phyloP scores from a whole-genome alignment of 1,284 basidiomycete species.

The Trametes pubescens region DNA sequence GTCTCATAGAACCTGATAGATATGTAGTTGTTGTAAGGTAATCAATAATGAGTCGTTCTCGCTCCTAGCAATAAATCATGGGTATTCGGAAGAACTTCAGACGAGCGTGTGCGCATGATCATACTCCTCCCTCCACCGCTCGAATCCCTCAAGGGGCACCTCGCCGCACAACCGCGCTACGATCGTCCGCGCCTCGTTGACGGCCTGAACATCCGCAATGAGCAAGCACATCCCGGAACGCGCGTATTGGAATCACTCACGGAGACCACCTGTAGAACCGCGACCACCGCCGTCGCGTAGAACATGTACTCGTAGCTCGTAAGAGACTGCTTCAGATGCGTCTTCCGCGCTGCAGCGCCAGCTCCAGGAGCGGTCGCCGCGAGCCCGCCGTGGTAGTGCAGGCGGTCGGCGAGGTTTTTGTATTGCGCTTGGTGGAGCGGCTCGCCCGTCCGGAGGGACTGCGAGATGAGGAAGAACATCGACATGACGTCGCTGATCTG shows the following conservation, averaged over 20 bases:
- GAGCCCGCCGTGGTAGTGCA: constrained; percentile 51
- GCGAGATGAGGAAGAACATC: constrained; percentile 53
- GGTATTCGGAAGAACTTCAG: not conserved
- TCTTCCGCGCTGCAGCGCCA: constrained; percentile 30
- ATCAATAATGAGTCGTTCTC: not conserved
- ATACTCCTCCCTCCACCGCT: constrained; percentile 47
- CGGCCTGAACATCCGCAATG: constrained; percentile 39
- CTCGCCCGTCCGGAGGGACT: constrained; percentile 55
- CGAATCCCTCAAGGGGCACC: constrained; percentile 54
- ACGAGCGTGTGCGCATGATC: constrained; percentile 34
- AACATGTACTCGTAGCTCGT: constrained; percentile 51
- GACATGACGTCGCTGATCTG: constrained; percentile 57
- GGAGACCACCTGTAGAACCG: constrained; percentile 52
- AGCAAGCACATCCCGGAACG: not conserved
- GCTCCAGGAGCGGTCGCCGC: constrained; percentile 26
- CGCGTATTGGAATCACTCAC: constrained; percentile 41
- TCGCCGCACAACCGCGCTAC: constrained; percentile 55
- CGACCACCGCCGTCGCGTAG: constrained; percentile 54
- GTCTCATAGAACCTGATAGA: no score
- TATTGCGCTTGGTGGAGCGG: constrained; percentile 56
- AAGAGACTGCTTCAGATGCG: constrained; percentile 44
- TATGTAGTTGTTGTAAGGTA: not conserved
- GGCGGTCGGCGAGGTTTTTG: constrained; percentile 51
- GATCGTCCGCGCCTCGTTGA: constrained; percentile 54
- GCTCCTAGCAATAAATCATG: not conserved